Evolutionary conservation across 1,139 yeast genomes (phyloP).

Genomic region (Saccharomyces hybrid): DNA sequence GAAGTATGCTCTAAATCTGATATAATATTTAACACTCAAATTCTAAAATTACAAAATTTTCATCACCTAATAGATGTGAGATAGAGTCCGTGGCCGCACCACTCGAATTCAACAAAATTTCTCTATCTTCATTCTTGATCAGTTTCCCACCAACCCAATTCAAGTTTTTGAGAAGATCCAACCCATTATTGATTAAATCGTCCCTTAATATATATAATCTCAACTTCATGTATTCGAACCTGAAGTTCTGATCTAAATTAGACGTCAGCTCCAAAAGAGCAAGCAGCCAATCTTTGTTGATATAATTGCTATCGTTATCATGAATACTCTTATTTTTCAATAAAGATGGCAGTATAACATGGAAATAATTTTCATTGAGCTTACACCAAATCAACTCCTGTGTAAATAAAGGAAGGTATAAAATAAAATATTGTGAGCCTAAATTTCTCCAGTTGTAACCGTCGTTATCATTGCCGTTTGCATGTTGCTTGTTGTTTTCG

Average conservation of each 20-base stretch:
- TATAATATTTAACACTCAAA: constrained; percentile 22
- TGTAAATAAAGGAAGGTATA: constrained; percentile 22
- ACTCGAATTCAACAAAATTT: constrained; percentile 5
- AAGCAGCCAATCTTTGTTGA: constrained; percentile 22
- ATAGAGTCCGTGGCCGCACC: constrained; percentile 11
- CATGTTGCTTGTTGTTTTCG: neutral
- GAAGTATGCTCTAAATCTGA: neutral
- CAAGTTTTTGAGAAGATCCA: constrained; percentile 21
- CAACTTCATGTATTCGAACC: constrained; percentile 7
- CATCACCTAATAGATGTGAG: constrained; percentile 18
- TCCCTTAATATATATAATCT: constrained; percentile 24
- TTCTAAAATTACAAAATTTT: constrained; percentile 25
- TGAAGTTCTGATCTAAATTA: constrained; percentile 9
- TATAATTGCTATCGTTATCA: constrained; percentile 8
- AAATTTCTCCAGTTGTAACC: constrained; percentile 19
- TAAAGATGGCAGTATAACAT: constrained; percentile 15
- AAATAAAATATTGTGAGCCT: constrained; percentile 20
- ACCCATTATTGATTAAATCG: constrained; percentile 15
- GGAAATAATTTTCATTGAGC: constrained; percentile 14
- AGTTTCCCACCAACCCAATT: constrained; percentile 31
- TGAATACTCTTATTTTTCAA: neutral
- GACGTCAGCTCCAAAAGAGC: constrained; percentile 24
- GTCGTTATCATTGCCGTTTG: neutral
- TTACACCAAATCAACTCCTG: constrained; percentile 23
- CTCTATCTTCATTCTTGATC: constrained; percentile 24